Percentiles rank a stretch among this genome's conserved stretches.
Evolutionary conservation across 371 early-diverging fungal genomes (phyloP).

Genomic region (Mucor saturninus): DNA sequence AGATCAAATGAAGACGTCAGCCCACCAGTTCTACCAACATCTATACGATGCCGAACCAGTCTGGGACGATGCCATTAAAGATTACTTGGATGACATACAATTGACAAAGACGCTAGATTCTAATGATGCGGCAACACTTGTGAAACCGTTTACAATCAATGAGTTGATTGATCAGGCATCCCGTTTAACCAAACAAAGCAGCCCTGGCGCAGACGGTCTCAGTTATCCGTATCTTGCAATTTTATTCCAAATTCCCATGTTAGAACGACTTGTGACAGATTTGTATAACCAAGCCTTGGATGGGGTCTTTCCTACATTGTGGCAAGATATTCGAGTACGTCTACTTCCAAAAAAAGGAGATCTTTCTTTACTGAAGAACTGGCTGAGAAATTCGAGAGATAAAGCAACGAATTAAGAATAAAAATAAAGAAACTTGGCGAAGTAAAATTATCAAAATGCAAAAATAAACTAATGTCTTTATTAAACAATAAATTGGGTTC

Average conservation of each 20-base stretch:
- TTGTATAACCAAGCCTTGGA: no score
- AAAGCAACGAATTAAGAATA: no score
- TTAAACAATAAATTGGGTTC: no score
- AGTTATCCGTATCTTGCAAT: neutral
- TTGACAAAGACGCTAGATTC: neutral
- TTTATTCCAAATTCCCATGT: neutral
- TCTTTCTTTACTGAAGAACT: constrained; percentile 19
- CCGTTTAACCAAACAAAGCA: no score
- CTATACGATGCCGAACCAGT: neutral
- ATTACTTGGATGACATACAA: neutral
- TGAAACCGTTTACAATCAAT: neutral
- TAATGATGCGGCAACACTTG: neutral
- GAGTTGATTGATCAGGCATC: no score
- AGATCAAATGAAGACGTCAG: neutral
- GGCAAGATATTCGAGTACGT: constrained; percentile 6
- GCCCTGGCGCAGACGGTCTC: neutral
- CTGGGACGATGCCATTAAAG: neutral
- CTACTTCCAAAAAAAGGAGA: constrained; percentile 17
- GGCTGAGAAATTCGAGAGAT: no score
- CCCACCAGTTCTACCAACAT: neutral
- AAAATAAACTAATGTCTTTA: no score
- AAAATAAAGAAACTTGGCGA: no score
- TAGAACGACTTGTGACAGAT: neutral
- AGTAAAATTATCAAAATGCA: no score
- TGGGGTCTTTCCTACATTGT: neutral